These are phyloP conservation scores for Gastroboletus turbinatus DNA, from an alignment of 1,284 basidiomycete genomes.

Conservation along the genomic window DNA sequence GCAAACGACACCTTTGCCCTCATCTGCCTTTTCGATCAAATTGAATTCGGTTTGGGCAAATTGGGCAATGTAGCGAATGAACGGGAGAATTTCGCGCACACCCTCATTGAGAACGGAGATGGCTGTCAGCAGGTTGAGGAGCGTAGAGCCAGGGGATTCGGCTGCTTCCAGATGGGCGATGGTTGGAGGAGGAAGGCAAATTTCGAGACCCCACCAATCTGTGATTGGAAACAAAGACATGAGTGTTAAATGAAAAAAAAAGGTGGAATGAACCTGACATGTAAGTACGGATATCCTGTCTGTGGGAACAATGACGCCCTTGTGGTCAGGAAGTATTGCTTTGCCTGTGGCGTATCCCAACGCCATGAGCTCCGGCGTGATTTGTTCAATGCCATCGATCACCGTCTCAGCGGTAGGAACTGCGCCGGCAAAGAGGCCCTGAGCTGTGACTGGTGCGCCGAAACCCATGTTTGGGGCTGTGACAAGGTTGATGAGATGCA, in stretches of 20 bases:
- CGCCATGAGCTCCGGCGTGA: constrained; percentile 75
- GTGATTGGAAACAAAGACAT: constrained; percentile 6
- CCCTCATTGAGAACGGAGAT: constrained; percentile 66
- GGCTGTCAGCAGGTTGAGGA: constrained; percentile 72
- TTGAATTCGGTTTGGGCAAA: constrained; percentile 73
- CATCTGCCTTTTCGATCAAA: constrained; percentile 59
- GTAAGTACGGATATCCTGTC: constrained; percentile 77
- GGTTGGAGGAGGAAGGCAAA: constrained; percentile 68
- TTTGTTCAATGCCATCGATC: constrained; percentile 60
- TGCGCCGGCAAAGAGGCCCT: constrained; percentile 67
- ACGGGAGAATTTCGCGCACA: constrained; percentile 73
- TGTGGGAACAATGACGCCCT: constrained; percentile 65
- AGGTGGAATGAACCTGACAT: constrained; percentile 46
- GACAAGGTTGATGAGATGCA: constrained; percentile 60
- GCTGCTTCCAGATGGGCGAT: constrained; percentile 58
- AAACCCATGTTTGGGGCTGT: constrained; percentile 57
- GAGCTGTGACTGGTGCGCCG: constrained; percentile 52
- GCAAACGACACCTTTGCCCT: constrained; percentile 76
- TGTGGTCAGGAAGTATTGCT: constrained; percentile 66
- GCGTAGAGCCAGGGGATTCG: constrained; percentile 58
- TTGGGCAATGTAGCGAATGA: constrained; percentile 75
- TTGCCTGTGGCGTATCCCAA: constrained; percentile 74
- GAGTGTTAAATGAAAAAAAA: constrained; percentile 1
- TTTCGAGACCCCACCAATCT: constrained; percentile 86
- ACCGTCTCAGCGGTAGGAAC: constrained; percentile 72